Base-by-base conservation (phyloP, 495 filamentous ascomycete species). In the Aspergillus baeticus region DNA sequence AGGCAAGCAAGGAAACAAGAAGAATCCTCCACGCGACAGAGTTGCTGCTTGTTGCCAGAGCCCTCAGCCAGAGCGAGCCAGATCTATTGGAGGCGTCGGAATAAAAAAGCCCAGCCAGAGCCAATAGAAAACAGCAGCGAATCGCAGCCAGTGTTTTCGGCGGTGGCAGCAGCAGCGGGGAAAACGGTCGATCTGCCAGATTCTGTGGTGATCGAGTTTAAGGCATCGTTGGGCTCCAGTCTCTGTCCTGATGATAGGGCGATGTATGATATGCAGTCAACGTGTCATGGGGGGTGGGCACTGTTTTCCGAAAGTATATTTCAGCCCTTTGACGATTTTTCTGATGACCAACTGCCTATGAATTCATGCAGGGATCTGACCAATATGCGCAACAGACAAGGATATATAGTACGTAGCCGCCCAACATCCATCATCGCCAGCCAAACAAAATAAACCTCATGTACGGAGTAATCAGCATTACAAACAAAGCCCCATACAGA, bases 1-100 rank as follows among this genome's bases (percentile, higher is more conserved):
- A 59, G 60, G 56, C 18, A 57, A 43, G 59, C 57, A 54, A 63
- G 62, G 57, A 61, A 62, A 63, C 42, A 47, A 50, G 41, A 18
- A 36, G 49, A 37, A 41, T 39, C 54, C 58, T 52, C 33, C 43
- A 54, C 34, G 43, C 36, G 47, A 45, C 57, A 42, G 46, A 38
- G 34, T 22, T 20, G 33, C 59, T 59, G 60, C 52, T 54, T 52
- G 57, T 57, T 60, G 58, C 55, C 61, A 60, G 54, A 55, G 48
- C 17, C n/a, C n/a, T n/a, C 59, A 60, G 58, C 52, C 61, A 60
- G 54, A 55, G 48, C 18, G 43, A 34, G 36, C 23, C n/a, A 46
- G 29, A 59, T 52, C 44, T 55, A 48, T 41, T 55, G 55, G 48
- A 58, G 41, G 38, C 56, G 48, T 59, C 60, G 57, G 57, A 57